A percentile compares a stretch with the other conserved stretches of the same genome.
phyloP scores from a whole-genome alignment of 306 rosid genomes.

The Vigna radiata region DNA sequence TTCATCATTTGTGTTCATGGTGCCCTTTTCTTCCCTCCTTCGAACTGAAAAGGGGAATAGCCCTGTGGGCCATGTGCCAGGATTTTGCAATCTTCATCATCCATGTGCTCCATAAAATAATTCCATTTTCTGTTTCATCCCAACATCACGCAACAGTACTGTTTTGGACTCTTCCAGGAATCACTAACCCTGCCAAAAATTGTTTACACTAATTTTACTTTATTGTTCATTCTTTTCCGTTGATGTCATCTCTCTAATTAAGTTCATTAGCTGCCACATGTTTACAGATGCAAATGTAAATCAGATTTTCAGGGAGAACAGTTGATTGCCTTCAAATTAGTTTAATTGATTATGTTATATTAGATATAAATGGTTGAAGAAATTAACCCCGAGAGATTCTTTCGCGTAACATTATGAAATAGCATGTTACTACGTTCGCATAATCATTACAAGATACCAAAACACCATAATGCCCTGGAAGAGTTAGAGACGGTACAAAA shows the following conservation, averaged over 20 bases:
- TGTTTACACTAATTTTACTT: not conserved
- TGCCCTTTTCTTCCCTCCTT: constrained; percentile 11
- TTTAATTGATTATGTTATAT: too few species aligned
- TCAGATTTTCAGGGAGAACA: not conserved
- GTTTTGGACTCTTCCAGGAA: constrained; percentile 22
- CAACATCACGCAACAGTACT: not conserved
- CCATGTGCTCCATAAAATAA: constrained; percentile 36
- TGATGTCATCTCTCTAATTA: not conserved
- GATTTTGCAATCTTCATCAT: constrained; percentile 46
- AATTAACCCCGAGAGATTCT: not conserved
- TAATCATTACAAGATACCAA: constrained; percentile 15
- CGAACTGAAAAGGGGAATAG: not conserved
- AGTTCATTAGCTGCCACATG: not conserved
- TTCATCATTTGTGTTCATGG: constrained; percentile 36
- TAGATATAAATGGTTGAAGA: not conserved
- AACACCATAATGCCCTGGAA: not conserved
- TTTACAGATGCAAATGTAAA: not conserved
- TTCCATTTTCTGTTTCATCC: constrained; percentile 20
- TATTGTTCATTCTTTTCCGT: not conserved
- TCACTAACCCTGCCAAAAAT: not conserved
- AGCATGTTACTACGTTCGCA: constrained; percentile 6
- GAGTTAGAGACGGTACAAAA: not conserved
- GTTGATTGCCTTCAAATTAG: too few species aligned
- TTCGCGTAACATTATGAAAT: constrained; percentile 2
- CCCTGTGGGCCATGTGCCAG: constrained; percentile 45